Evolutionary conservation across 2,329 filamentous ascomycete genomes (phyloP), one percentile per base, ranked within the genome.

Genomic region (Penicillium rolfsii): DNA sequence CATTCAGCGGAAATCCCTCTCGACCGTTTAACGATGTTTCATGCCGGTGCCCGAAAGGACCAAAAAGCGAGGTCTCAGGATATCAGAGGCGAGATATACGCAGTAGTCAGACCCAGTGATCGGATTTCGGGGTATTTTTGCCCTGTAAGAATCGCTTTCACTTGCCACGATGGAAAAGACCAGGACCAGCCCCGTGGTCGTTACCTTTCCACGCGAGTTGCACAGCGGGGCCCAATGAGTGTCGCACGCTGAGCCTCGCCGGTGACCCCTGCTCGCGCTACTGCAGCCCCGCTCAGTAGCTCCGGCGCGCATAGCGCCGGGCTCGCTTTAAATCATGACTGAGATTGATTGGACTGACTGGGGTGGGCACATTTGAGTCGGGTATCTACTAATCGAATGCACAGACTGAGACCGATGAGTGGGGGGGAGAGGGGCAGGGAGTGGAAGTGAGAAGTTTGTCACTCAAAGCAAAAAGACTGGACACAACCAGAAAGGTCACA

Each of bases 161-260:
- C 45, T 50, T 33, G 35, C 48, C 30, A 22, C 5, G 1, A 16
- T 9, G 8, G 30, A 19, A 50, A 35, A 9, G 19, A 12, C 30
- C 48, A 50, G 26, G 28, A 50, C 48, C 24, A 30, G 45, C 45
- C 24, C 28, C 9, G 30, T 11, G 30, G 8, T 5, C 30, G 9
- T 33, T 46, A 24, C 0, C 30, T 30, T 14, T 11, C 49, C 30
- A 52, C 49, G 49, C 28, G 49, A 35, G 30, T 6, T 12, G 53
- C 41, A n/a, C 40, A 6, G 30, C 53, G 41, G 60, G 61, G 56
- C 61, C 63, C 61, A 59, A 63, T 61, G 55, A 58, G 58, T 48
- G 58, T 33, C 1, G 36, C 43, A 55, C 52, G 43, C 52, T 63
- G 58, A 57, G 52, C 26, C 36, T 57, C 41, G 26, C 43, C 22